Evolutionary conservation across 768 basidiomycete genomes (phyloP), one percentile per base, ranked within the genome.

Genomic region (Rhodotorula sphaerocarpa): DNA sequence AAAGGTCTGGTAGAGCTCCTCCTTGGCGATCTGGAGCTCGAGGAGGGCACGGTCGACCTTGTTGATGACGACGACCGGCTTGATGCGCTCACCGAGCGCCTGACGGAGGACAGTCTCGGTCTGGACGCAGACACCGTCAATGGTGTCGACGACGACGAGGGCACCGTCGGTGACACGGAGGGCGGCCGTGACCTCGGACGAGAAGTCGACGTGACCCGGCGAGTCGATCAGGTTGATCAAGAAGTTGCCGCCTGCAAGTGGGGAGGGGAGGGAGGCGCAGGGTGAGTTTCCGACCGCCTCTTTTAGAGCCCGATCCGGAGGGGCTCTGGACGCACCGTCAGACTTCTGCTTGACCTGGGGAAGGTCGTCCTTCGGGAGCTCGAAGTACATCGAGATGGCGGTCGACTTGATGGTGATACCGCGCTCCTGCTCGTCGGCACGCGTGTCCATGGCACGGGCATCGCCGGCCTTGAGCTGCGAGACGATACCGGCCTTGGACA

Each of bases 391-490:
- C 62, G 93, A 95, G 76, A 99, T 95, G 73, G 92, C 95, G 36
- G 93, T 97, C 48, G 92, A 97, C 80, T 99, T 99, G 80, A 99
- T 97, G 56, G 95, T 97, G 74, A 99, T 97, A 81, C 95, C 95
- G 78, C 93, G 91, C 77, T 97, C 93, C 76, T 93, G 96, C 81
- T 99, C 95, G 75, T 99, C 95, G 15, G 87, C 84, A 80, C 93
- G 82, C 63, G 95, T 97, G 78, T 73, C 72, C 59, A 90, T 97
- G 77, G 92, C 96, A 64, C 93, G 89, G 83, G 88, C 82, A 63
- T 95, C 90, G 75, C 95, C 95, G 63, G 95, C 90, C 76, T 95
- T 93, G 74, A 89, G 80, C 46, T 81, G 79, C 65, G 95, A 93
- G 72, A 99, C 96, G 77, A 99, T 99, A 82, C 95, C 95, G 67